phyloP scores from a whole-genome alignment of 495 filamentous ascomycete genomes.

The Penicillium salamii region DNA sequence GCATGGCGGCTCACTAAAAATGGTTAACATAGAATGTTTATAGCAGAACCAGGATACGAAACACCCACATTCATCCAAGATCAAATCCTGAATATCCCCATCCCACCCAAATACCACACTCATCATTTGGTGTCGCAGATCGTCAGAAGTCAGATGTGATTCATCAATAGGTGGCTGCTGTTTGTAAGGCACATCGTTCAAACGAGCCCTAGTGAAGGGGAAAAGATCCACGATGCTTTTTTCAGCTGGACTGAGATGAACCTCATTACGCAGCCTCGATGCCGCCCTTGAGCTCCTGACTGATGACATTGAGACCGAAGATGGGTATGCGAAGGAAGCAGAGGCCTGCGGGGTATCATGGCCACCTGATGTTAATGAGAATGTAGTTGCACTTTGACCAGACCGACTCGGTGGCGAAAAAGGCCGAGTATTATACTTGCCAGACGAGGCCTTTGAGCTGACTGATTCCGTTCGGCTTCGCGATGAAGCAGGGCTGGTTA shows the following conservation, averaged over 20 bases:
- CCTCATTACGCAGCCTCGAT: conserved; percentile 79
- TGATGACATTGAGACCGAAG: conserved; percentile 64
- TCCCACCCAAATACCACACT: conserved; percentile 95
- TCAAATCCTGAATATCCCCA: conserved; percentile 75
- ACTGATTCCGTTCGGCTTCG: conserved; percentile 64
- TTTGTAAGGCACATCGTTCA: conserved; percentile 78
- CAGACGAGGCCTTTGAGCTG: conserved; percentile 49
- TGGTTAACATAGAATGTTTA: conserved; percentile 10
- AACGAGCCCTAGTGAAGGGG: conserved; percentile 65
- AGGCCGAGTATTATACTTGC: conserved; percentile 31
- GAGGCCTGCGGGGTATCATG: conserved; percentile 39
- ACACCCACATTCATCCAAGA: conserved; percentile 76
- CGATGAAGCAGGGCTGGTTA: conserved; percentile 61
- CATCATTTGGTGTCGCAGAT: conserved; percentile 87
- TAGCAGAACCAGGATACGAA: neutral
- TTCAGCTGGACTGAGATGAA: conserved; percentile 62
- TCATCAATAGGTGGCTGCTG: conserved; percentile 61
- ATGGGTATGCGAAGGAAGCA: conserved; percentile 38
- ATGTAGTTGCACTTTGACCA: conserved; percentile 46
- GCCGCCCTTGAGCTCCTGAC: conserved; percentile 60
- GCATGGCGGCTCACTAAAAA: conserved; percentile 62
- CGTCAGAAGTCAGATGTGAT: conserved; percentile 69
- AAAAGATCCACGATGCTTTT: conserved; percentile 59
- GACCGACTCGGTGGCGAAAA: conserved; percentile 44
- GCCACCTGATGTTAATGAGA: conserved; percentile 38